These are phyloP conservation scores for Nidula microcarpa DNA, from an alignment of 768 basidiomycete genomes.

Conservation along the genomic window DNA sequence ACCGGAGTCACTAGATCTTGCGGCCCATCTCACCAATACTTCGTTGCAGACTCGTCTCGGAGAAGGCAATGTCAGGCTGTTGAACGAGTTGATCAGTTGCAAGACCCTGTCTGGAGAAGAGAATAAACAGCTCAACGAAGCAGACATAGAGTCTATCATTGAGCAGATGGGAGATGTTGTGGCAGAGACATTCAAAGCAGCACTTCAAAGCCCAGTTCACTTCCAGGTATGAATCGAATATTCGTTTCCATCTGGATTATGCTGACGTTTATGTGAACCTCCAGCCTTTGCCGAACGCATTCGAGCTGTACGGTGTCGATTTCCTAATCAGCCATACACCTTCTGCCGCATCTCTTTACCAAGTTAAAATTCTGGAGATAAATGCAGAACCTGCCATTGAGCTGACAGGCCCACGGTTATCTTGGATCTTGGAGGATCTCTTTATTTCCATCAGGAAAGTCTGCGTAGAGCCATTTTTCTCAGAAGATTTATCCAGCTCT, in stretches of 20 bases:
- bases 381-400: constrained; percentile 97
- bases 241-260: neutral
- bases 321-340: constrained; percentile 63
- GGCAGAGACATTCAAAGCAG: constrained; percentile 83
- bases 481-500: neutral
- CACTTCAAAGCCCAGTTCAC: constrained; percentile 73
- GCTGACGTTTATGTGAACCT: neutral
- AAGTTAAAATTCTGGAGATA: constrained; percentile 81
- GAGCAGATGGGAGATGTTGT: constrained; percentile 63
- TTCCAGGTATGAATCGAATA: constrained; percentile 60
- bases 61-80: constrained; percentile 70
- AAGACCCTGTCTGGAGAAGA: constrained; percentile 37
- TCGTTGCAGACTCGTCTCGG: constrained; percentile 71
- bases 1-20: constrained; percentile 41
- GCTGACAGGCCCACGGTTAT: constrained; percentile 79
- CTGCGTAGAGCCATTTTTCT: constrained; percentile 69
- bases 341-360: constrained; percentile 24
- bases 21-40: constrained; percentile 88
- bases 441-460: constrained; percentile 68
- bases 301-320: constrained; percentile 95
- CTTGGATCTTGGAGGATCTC: constrained; percentile 78
- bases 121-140: constrained; percentile 18
- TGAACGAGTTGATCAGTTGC: constrained; percentile 77
- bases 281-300: constrained; percentile 85
- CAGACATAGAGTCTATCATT: constrained; percentile 44